Base-by-base conservation (phyloP, 2,329 filamentous ascomycete species). In the Diaporthe nobilis region DNA sequence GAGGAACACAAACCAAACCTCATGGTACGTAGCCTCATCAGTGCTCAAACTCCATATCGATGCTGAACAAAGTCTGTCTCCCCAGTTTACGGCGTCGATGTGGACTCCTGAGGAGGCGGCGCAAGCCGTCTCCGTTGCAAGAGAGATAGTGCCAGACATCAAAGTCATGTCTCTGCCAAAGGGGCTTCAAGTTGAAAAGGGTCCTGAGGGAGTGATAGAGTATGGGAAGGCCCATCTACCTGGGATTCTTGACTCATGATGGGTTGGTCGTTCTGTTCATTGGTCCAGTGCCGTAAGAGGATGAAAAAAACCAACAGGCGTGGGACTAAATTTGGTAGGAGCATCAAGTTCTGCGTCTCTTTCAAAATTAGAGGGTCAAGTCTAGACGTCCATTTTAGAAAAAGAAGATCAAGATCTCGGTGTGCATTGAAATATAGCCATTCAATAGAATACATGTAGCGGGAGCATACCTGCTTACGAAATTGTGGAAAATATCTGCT, bases 141-240 rank as follows among this genome's bases (percentile, higher is more conserved):
- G 84, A 76, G 80, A 81, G 12, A 83, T 85, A 22, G 80, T 86
- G n/a, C 86, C 87, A 0, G 83, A 84, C 3, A 82, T 90, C 65
- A 87, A 85, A 80, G 89, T 87, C 2, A 85, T 87, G 79, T 87
- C 87, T 1, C 83, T 90, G 57, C 88, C 88, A 1, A 85, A 88
- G 72, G 88, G 88, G 0, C 78, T 90, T 74, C 87, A 90, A 78
- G 86, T 88, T 6, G 82, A 88, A 73, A 85, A 83, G 76, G 88
- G 88, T 0, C 87, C 88, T 0, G 88, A 89, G 80, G 88, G 86
- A 2, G 84, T 90, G 10, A 87, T 90, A 0, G 86, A 88, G 72
- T 88, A 86, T 78, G 82, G 89, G 65, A 82, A 85, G 77, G 85
- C 86, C 80, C 80, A 87, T 60, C 75, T 87, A 47, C 85, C 85